Evolutionary conservation across 169 alveolate species (phyloP).

Genomic region (Perkinsus olseni): DNA sequence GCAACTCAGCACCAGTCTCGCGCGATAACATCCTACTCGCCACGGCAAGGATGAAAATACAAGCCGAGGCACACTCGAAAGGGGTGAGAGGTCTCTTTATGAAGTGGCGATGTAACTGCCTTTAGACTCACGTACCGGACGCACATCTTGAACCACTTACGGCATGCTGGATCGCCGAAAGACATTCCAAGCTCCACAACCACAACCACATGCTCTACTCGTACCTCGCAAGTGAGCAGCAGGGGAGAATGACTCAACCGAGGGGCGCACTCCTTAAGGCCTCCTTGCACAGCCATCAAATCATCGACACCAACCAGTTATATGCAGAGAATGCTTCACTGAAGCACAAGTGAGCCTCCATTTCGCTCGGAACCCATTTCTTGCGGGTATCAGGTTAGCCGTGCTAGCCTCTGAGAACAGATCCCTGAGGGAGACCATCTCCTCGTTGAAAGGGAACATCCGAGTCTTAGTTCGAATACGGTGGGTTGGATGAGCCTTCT

Average conservation of each 20-base stretch:
- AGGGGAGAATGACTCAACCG: too few species aligned
- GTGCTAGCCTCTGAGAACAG: neutral
- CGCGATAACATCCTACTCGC: neutral
- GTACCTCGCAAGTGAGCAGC: too few species aligned
- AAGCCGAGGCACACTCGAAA: neutral
- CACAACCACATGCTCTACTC: too few species aligned
- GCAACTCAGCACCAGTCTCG: neutral
- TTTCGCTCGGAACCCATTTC: too few species aligned
- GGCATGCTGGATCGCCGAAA: too few species aligned
- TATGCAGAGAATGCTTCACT: neutral
- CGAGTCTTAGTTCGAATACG: neutral
- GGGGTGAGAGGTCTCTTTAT: neutral
- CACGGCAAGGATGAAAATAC: neutral
- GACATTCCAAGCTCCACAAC: too few species aligned
- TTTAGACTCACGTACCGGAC: too few species aligned
- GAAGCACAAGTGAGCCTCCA: neutral
- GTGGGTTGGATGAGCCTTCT: neutral
- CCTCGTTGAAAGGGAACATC: neutral
- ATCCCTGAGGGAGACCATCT: neutral
- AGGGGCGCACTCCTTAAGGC: too few species aligned
- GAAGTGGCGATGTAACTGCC: too few species aligned
- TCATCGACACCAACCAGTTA: neutral
- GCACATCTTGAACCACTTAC: too few species aligned
- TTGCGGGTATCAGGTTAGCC: neutral
- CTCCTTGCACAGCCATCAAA: too few species aligned